A percentile compares a stretch with the other conserved stretches of the same genome.
Conservation (phyloP, 768 basidiomycete species). For the Cystobasidium tubakii region DNA sequence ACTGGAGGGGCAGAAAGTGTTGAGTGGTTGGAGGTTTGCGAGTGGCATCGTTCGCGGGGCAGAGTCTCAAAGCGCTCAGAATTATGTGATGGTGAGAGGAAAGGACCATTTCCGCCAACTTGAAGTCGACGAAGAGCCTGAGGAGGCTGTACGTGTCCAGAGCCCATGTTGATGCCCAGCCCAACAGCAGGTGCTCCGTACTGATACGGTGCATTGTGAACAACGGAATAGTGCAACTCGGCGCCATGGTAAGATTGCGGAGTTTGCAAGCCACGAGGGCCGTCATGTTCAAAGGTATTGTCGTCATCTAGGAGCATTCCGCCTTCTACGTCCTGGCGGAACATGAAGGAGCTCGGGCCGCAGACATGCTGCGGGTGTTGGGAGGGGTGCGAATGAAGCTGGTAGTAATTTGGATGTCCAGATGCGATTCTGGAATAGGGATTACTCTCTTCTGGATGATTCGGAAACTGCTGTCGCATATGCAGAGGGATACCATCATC, state of each 20-base stretch:
- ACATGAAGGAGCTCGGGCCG: not conserved
- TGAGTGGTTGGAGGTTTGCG: conserved; percentile 23
- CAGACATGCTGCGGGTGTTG: not conserved
- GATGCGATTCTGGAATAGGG: not conserved
- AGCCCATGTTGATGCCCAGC: conserved; percentile 20
- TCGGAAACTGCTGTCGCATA: not conserved
- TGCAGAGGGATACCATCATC: conserved; percentile 1
- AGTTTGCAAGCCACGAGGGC: not conserved
- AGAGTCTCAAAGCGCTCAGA: not conserved
- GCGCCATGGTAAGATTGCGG: not conserved
- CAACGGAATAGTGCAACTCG: not conserved
- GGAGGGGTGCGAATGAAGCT: not conserved
- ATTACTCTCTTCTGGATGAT: not conserved
- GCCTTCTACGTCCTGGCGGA: not conserved
- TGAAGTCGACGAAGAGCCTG: not conserved
- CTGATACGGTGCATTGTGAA: not conserved
- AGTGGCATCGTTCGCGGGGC: not conserved
- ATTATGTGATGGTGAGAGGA: conserved; percentile 3
- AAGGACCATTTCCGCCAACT: conserved; percentile 5
- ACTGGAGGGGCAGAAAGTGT: conserved; percentile 23
- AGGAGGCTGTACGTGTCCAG: not conserved
- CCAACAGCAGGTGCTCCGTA: not conserved
- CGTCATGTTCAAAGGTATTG: not conserved
- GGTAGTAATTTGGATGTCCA: not conserved
- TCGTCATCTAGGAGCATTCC: not conserved